Evolutionary conservation across 352 stramenopile genomes (phyloP), one percentile per base, ranked within the genome.

Genomic region (Pythium rishiriense): DNA sequence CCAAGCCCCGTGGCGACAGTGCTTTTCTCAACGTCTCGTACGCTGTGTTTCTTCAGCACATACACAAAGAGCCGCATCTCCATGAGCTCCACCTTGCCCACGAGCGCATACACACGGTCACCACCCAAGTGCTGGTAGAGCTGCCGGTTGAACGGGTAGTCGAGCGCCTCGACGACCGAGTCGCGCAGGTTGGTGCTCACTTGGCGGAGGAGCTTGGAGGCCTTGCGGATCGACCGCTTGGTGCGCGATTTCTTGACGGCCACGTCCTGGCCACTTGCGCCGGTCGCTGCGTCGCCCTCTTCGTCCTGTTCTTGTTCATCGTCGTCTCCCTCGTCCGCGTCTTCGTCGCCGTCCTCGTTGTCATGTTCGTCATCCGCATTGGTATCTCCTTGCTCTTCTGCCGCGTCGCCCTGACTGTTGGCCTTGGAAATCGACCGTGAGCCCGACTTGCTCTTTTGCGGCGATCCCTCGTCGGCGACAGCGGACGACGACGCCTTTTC

Each of bases 61-160:
- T 86, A 91, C 9, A 90, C 70, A 42, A 90, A 85, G 26, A 94
- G 70, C 35, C 86, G 71, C 81, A 93, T 93, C 62, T 93, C 84
- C 78, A 95, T 84, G 24, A 93, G 73, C 49, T 93, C 84, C 9
- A 88, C 83, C 39, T 89, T 88, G 41, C 78, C 81, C 39, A 78
- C 81, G 12, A 92, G 54, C 17, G 70, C 66, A 39, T 86, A 95
- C 26, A 26, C 28, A 19, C 48, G 48, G 12, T 63, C 55, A 21
- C 84, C 77, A 22, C 82, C 82, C 10, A 94, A 33, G 63, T 94
- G 84, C 17, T 72, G 24, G 33, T 78, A 78, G 14, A 91, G 72
- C 57, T 90, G 81, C 52, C 74, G 75, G 55, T 72, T 78, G 62
- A 90, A 92, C 28, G 79, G 72, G 42, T 92, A 92, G 53, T 92